Evolutionary conservation across 1,284 basidiomycete genomes (phyloP).

Genomic region (Neonothopanus nambi): DNA sequence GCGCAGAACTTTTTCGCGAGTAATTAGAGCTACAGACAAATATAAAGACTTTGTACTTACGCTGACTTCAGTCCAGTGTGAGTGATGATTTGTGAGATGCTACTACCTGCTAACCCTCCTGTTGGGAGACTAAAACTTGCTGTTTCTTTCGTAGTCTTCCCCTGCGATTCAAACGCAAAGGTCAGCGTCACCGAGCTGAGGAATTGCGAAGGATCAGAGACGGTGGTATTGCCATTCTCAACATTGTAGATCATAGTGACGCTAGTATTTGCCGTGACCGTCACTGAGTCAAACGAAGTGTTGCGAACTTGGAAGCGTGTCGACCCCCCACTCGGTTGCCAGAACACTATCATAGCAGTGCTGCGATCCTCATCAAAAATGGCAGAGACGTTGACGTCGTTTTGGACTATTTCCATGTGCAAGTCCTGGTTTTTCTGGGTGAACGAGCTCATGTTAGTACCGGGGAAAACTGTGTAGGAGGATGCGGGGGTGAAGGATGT

Average conservation of each 20-base stretch:
- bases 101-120: too few relatives aligned
- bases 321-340: slow-evolving; percentile 30
- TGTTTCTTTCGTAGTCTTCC: too few relatives aligned
- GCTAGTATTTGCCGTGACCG: background rate
- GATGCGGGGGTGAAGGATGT: slow-evolving; percentile 28
- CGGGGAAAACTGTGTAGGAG: slow-evolving; percentile 61
- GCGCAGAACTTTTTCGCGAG: too few relatives aligned
- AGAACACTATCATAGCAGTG: slow-evolving; percentile 46
- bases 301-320: background rate
- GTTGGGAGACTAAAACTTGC: too few relatives aligned
- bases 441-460: slow-evolving; percentile 35
- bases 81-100: too few relatives aligned
- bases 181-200: background rate
- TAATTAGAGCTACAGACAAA: too few relatives aligned
- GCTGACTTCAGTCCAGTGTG: too few relatives aligned
- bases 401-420: slow-evolving; percentile 40
- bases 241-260: slow-evolving; percentile 7
- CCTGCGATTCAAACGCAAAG: too few relatives aligned
- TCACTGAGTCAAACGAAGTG: background rate
- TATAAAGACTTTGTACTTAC: too few relatives aligned
- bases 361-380: slow-evolving; percentile 38
- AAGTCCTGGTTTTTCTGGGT: slow-evolving; percentile 24
- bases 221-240: background rate
- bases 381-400: slow-evolving; percentile 44
- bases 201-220: slow-evolving; percentile 11